Evolutionary conservation across 1,139 yeast species (phyloP), one percentile per base, ranked within the genome.

Genomic region (Hyphopichia buzzinii): DNA sequence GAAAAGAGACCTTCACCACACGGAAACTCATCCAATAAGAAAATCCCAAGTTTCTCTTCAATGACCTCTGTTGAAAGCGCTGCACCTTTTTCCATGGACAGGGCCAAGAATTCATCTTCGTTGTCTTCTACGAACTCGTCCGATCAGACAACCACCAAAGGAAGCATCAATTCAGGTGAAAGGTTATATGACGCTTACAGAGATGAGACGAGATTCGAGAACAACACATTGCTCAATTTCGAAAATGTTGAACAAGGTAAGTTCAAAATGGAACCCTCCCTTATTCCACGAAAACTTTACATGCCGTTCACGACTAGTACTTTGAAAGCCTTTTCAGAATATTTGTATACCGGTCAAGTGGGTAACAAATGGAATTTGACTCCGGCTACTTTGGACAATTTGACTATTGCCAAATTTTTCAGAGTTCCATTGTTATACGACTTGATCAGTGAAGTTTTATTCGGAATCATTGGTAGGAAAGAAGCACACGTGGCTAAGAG

Each of bases 321-420:
- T 0, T 76, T 84, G 8, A 71, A 69, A 39, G 88, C 87, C 1
- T 76, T 84, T 47, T 67, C 84, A 30, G 92, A 84, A 49, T 84
- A 79, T 54, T 66, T 84, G 41, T 83, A 81, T 50, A 84, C 90
- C 6, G 94, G 92, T 1, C 89, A 84, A 56, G 76, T 84, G 24
- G 88, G 87, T 24, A 79, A 81, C 40, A 81, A 77, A 47, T 84
- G 90, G 90, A 59, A 72, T 11, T 58, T 84, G 25, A 66, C 75
- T 2, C 90, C 90, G 0, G 80, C 85, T 0, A 74, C 85, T 0
- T 65, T 82, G 38, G 89, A 84, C 44, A 69, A 80, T 36, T 64
- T 84, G 46, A 59, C 79, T 21, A 68, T 82, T 47, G 74, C 88
- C 2, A 80, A 81, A 46, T 71, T 77, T 41, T 82, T 78, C 50